A percentile compares a stretch with the other conserved stretches of the same genome.
phyloP scores from a whole-genome alignment of 345 rosid genomes.

The Crucihimalaya himalaica region DNA sequence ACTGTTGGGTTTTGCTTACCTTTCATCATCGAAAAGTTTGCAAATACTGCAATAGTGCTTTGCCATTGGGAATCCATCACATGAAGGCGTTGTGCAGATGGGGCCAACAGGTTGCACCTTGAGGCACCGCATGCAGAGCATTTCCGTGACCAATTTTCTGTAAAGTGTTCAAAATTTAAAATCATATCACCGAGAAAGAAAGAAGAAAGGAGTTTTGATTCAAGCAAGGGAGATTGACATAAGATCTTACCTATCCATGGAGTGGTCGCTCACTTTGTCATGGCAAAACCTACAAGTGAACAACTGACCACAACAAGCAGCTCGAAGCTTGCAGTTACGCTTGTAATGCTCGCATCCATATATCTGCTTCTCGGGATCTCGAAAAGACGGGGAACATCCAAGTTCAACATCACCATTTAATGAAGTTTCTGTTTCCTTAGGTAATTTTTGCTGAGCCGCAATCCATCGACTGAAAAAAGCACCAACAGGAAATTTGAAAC shows the following conservation, averaged over 20 bases:
- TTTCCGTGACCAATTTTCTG: constrained; percentile 82
- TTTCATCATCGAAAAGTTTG: constrained; percentile 93
- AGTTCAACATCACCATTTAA: constrained; percentile 52
- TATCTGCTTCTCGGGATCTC: constrained; percentile 63
- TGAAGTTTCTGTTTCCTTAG: constrained; percentile 53
- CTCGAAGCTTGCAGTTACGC: constrained; percentile 84
- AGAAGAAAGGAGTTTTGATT: neutral
- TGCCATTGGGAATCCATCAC: constrained; percentile 73
- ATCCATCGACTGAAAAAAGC: constrained; percentile 70
- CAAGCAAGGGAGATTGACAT: neutral
- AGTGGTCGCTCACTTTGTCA: constrained; percentile 88
- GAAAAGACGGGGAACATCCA: constrained; percentile 66
- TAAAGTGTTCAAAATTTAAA: constrained; percentile 8
- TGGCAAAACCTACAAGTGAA: constrained; percentile 84
- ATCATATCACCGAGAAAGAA: neutral
- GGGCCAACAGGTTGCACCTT: constrained; percentile 80
- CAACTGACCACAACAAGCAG: constrained; percentile 76
- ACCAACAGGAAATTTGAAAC: constrained; percentile 8
- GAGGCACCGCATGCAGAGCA: constrained; percentile 88
- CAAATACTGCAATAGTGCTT: constrained; percentile 86
- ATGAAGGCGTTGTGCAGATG: constrained; percentile 66
- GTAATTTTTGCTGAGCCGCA: constrained; percentile 82
- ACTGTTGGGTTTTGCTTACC: constrained; percentile 43
- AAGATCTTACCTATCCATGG: constrained; percentile 73
- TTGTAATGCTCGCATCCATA: constrained; percentile 91